A percentile compares a stretch with the other conserved stretches of the same genome.
These are phyloP conservation scores for Forsythia viridissima DNA, from an alignment of 257 asterid genomes.

Conservation along the genomic window DNA sequence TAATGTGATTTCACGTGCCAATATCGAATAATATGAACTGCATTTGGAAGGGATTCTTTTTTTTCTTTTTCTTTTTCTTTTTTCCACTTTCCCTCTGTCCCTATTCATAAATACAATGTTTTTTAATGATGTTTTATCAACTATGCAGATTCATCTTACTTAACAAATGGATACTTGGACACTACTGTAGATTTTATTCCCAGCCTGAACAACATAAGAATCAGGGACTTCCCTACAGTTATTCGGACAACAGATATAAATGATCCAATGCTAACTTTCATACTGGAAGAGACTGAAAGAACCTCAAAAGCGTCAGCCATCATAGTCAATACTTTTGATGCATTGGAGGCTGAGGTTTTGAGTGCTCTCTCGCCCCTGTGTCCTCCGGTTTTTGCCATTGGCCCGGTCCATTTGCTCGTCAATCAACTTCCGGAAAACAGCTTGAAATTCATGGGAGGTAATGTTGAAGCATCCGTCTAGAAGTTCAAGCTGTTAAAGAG, in stretches of 20 bases:
- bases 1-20: too few relatives aligned
- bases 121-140: background rate
- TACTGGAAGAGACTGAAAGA: slow-evolving; percentile 10
- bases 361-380: slow-evolving; percentile 9
- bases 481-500: background rate
- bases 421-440: slow-evolving; percentile 4
- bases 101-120: background rate
- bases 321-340: slow-evolving; percentile 25
- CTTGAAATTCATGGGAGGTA: slow-evolving; percentile 3
- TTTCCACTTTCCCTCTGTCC: too few relatives aligned
- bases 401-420: slow-evolving; percentile 17
- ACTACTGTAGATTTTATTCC: slow-evolving; percentile 25
- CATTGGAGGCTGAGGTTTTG: slow-evolving; percentile 20
- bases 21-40: too few relatives aligned
- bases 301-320: slow-evolving; percentile 23
- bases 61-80: too few relatives aligned
- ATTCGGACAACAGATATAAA: slow-evolving; percentile 20
- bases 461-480: background rate
- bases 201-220: slow-evolving; percentile 8
- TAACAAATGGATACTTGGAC: slow-evolving; percentile 29
- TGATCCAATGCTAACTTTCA: slow-evolving; percentile 12
- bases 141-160: slow-evolving; percentile 36
- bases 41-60: too few relatives aligned
- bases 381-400: slow-evolving; percentile 19
- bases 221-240: slow-evolving; percentile 15